Conservation (phyloP, 306 rosid genomes). For the Ceratonia siliqua region DNA sequence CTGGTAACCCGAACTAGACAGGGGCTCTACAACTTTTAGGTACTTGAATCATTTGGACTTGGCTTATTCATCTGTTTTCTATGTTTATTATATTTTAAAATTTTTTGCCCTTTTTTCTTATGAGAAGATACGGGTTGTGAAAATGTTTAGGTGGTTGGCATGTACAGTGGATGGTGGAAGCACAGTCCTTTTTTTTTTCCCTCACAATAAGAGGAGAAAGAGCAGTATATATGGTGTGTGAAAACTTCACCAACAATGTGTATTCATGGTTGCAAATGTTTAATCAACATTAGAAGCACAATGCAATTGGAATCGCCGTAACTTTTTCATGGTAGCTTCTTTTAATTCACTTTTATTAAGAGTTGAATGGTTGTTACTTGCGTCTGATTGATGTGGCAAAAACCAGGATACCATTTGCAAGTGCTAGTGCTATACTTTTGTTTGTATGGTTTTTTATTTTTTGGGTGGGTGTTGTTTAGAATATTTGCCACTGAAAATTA, state of each 20-base stretch:
- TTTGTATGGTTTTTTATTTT: no score
- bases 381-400: not conserved
- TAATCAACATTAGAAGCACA: slow-evolving; percentile 51
- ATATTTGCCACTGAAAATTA: no score
- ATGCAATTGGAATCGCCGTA: slow-evolving; percentile 41
- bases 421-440: no score
- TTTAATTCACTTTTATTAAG: not conserved
- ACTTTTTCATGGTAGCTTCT: not conserved
- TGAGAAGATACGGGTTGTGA: slow-evolving; percentile 61
- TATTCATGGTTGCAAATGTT: slow-evolving; percentile 46
- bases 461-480: no score
- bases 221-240: slow-evolving; percentile 63
- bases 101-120: slow-evolving; percentile 23
- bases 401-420: not conserved
- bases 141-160: slow-evolving; percentile 71
- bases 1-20: slow-evolving; percentile 59
- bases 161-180: slow-evolving; percentile 82
- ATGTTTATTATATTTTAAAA: slow-evolving; percentile 48
- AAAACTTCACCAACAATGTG: slow-evolving; percentile 44
- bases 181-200: slow-evolving; percentile 46
- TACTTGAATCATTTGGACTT: slow-evolving; percentile 49
- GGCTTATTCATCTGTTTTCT: slow-evolving; percentile 39
- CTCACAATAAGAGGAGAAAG: slow-evolving; percentile 67
- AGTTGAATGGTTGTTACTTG: not conserved
- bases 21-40: slow-evolving; percentile 47